Base-by-base conservation (phyloP, 768 basidiomycete genomes). In the Galerina sulciceps region DNA sequence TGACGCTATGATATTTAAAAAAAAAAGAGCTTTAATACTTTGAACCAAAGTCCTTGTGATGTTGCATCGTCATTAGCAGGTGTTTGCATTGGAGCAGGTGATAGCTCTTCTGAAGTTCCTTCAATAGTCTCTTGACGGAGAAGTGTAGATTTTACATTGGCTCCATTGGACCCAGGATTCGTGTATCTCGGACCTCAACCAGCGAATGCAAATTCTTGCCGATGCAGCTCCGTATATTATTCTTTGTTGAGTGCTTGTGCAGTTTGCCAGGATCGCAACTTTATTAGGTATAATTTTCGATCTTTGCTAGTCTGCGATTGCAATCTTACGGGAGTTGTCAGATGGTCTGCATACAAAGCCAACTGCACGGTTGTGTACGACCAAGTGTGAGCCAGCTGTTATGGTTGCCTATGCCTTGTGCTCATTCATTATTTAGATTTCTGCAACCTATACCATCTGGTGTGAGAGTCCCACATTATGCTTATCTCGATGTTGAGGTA, bases 211-310 rank as follows among this genome's bases (percentile, higher is more conserved):
- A 81, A 78, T 52, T n/a, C 59, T n/a, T 85, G 85, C 65, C 69
- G 68, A 60, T 85, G 84, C 67, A 83, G 78, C 62, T 76, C 82
- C 0, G 80, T 85, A 10, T 79, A 79, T 45, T 86, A 85, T 68
- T 79, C 79, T n/a, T 62, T 84, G 62, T 62, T 82, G 56, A 78
- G 76, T 52, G 81, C 82, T n/a, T 86, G 85, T 63, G 75, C 79
- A 4, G 63, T 67, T 10, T 86, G 85, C 63, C 85, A 86, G 65
- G 67, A 59, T 26, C 70, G 67, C 14, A 44, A 67, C 8, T 75
- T 71, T 55, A 26, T 77, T 46, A 41, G 44, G 80, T 81, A 49
- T 34, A 75, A 65, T 20, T 51, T 41, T 52, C 14, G n/a, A 10
- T 60, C 46, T 35, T 34, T 26, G 4, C 3, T 43, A 18, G 18